Conservation (phyloP, 768 basidiomycete genomes). For the Boletus subparvulus region DNA sequence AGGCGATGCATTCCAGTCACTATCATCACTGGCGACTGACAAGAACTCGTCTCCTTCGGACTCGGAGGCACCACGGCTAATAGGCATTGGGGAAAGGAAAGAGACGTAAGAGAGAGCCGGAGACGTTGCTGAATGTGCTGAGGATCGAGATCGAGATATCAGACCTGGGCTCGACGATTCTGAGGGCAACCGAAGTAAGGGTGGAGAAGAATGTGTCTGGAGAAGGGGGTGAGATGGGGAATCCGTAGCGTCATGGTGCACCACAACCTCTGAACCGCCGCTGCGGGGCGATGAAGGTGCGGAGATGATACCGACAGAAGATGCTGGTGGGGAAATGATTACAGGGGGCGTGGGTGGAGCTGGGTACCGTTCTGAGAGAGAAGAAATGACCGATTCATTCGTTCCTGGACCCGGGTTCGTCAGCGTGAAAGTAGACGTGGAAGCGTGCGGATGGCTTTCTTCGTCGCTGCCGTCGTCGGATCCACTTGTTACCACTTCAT, state of each 20-base stretch:
- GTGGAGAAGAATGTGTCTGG: neutral
- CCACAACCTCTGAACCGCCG: conserved; percentile 13
- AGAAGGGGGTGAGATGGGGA: neutral
- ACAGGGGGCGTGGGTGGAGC: conserved; percentile 29
- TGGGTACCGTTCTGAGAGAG: conserved; percentile 33
- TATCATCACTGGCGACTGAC: conserved; percentile 22
- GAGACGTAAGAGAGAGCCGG: conserved; percentile 23
- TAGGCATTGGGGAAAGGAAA: conserved; percentile 25
- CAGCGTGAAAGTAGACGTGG: neutral
- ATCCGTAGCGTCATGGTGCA: neutral
- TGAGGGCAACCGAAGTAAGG: conserved; percentile 17
- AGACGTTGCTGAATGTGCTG: conserved; percentile 6
- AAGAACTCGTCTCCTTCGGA: conserved; percentile 28
- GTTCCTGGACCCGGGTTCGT: neutral
- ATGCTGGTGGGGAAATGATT: conserved; percentile 25
- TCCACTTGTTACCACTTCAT: conserved; percentile 5
- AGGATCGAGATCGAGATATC: conserved; percentile 7
- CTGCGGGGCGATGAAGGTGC: conserved; percentile 23
- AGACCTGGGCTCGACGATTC: neutral
- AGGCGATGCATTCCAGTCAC: conserved; percentile 12
- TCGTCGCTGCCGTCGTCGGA: conserved; percentile 2
- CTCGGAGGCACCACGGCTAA: conserved; percentile 17
- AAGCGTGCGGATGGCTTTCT: neutral
- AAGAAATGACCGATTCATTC: conserved; percentile 17
- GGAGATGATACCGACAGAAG: conserved; percentile 25